Evolutionary conservation across 805 yeast species (phyloP), one percentile per base, ranked within the genome.

Genomic region (Wickerhamomyces sydowiorum): DNA sequence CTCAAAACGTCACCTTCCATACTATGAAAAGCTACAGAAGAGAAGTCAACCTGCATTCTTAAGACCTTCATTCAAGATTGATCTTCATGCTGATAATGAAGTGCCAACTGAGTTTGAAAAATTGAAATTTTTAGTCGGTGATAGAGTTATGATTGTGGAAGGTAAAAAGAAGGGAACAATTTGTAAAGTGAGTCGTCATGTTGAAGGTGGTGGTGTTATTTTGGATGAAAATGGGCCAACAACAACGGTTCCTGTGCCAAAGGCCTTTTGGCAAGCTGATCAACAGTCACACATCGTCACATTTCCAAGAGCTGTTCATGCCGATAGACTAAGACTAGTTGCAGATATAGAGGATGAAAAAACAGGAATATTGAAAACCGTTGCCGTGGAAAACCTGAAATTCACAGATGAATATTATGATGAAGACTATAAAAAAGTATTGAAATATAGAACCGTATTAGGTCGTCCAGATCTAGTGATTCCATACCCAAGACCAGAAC

Each of bases 401-500:
- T 79, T 80, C 57, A 75, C 74, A 39, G 95, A 86, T 19, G 64
- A 69, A 39, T 82, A 84, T 57, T 91, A 75, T 61, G 96, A 89
- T 57, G 77, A 76, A 36, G 77, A 82, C 50, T 80, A 82, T 62
- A 82, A 81, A 58, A 71, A 71, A 54, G 75, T 82, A 72, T 65
- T 87, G 68, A 95, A 95, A 24, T 77, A 76, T 45, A 78, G 98
- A 62, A 76, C 78, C 51, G 87, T 90, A 21, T 75, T 75, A 48
- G 80, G 85, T 51, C 81, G 83, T 52, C 77, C 75, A 33, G 74
- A 78, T 40, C 67, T 87, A 40, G 76, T 80, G 20, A 80, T 90
- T 39, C 97, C 97, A 41, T 91, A 96, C 95, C 96, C 96, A 30
- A 74, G 76, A 52, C 90, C 93, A 2, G 78, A 71, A 27, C 60